These are phyloP conservation scores for Symbiodinium natans DNA, from an alignment of 73 alveolate genomes.

Conservation along the genomic window DNA sequence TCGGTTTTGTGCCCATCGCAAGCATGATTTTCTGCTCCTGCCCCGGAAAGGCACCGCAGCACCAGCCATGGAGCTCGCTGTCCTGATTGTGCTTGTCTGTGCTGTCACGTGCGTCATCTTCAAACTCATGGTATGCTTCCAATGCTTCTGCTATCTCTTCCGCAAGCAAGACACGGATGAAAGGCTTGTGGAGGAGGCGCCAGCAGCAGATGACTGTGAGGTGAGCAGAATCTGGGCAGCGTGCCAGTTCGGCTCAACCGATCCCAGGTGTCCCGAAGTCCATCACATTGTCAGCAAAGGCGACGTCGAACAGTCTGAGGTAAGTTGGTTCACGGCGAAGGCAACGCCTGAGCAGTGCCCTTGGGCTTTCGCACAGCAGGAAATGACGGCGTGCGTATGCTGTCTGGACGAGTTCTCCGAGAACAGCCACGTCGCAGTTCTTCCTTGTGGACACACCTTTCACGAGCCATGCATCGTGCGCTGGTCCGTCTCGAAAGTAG, in stretches of 20 bases:
- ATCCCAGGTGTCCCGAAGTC: background rate
- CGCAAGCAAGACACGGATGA: too few relatives aligned
- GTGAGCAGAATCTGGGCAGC: background rate
- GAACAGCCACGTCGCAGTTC: background rate
- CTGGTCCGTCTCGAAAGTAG: slow-evolving; percentile 6
- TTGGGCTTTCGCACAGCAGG: background rate
- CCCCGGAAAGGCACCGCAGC: background rate
- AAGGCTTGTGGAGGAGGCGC: too few relatives aligned
- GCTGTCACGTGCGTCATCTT: background rate
- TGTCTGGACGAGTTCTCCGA: background rate
- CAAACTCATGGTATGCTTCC: background rate
- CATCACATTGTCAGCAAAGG: background rate
- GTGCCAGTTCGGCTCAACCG: background rate
- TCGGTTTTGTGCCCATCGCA: too few relatives aligned
- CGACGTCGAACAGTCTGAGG: background rate
- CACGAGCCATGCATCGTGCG: background rate
- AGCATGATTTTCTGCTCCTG: background rate
- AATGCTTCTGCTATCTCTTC: background rate
- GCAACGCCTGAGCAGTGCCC: background rate
- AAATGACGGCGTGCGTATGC: background rate
- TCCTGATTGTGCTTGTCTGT: background rate
- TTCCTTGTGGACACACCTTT: background rate
- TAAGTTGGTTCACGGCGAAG: background rate
- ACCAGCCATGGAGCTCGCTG: background rate
- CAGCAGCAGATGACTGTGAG: too few relatives aligned